Evolutionary conservation across 148 eudicot species (phyloP), one percentile per base, ranked within the genome.

Genomic region (Spergularia bocconei): DNA sequence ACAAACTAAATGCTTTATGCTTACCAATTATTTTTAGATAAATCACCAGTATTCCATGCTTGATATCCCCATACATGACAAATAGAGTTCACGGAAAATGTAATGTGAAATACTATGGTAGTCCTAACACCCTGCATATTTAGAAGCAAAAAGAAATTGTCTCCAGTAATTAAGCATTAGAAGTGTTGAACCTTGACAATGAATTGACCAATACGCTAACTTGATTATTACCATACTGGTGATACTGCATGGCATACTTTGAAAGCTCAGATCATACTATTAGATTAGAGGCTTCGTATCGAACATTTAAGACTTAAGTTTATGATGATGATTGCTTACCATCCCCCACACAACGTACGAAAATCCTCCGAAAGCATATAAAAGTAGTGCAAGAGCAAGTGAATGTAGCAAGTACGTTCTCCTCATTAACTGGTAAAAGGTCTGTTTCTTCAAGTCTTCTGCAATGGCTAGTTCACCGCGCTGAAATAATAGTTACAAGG

Each of bases 281-380:
- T 29, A 29, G 36, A 29, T 29, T 29, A 29, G 36, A 29, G 36
- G 3, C 36, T 29, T 2, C 36, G 36, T 29, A 29, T 29, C 36
- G 36, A 29, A 29, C 2, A 29, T 29, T 29, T 4, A 29, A 2
- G 36, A 29, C 36, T 29, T 29, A 29, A 29, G 36, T 29, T n/a
- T n/a, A 29, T 29, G 36, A 2, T 29, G 36, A 29, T 29, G 36
- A 63, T 25, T 21, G 16, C 75, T 83, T 85, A 89, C 93, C 91
- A 91, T 86, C 71, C 97, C 93, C 97, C 97, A 91, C 36, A 86
- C 90, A 21, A 91, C 9, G 80, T 74, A 89, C 13, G 97, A 89
- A 80, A 88, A 62, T 44, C 97, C 97, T 64, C 97, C 97, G 1
- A 79, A 44, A 13, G 87, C 82, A 81, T 84, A 86, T 5, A 91